Conservation (phyloP, 371 early-diverging fungal species). For the Mycotypha africana region DNA sequence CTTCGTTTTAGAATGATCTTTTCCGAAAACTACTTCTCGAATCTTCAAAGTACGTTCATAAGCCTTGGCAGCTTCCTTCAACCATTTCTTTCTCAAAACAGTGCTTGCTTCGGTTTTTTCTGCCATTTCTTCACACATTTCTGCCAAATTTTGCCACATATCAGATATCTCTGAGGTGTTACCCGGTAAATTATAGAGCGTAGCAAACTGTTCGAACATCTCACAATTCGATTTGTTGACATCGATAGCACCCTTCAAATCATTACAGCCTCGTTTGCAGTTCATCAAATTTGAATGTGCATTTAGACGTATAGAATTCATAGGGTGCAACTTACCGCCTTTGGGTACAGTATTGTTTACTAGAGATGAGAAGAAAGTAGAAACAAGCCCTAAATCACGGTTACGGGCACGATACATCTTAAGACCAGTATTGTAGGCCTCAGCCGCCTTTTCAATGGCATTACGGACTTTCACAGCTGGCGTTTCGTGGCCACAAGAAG, state of each 20-base stretch:
- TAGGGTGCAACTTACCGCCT: constrained; percentile 22
- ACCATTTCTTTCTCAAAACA: constrained; percentile 27
- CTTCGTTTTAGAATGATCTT: constrained; percentile 41
- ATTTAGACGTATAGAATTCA: constrained; percentile 44
- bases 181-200: constrained; percentile 36
- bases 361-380: no score
- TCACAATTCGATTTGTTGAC: constrained; percentile 48
- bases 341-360: no score
- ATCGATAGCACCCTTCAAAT: constrained; percentile 50
- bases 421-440: no score
- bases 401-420: no score
- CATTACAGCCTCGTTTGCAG: constrained; percentile 39
- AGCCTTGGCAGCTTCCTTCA: constrained; percentile 45
- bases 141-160: constrained; percentile 56
- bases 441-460: no score
- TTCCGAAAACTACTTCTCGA: constrained; percentile 44
- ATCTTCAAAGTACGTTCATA: constrained; percentile 41
- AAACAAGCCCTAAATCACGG: no score
- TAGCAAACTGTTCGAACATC: constrained; percentile 25
- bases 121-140: constrained; percentile 45
- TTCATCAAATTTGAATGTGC: constrained; percentile 54
- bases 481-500: constrained; percentile 43
- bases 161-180: constrained; percentile 60
- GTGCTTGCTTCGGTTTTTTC: constrained; percentile 25
- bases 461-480: constrained; percentile 22